Evolutionary conservation across 1,284 basidiomycete species (phyloP).

Genomic region (Trichosporon ovoides): DNA sequence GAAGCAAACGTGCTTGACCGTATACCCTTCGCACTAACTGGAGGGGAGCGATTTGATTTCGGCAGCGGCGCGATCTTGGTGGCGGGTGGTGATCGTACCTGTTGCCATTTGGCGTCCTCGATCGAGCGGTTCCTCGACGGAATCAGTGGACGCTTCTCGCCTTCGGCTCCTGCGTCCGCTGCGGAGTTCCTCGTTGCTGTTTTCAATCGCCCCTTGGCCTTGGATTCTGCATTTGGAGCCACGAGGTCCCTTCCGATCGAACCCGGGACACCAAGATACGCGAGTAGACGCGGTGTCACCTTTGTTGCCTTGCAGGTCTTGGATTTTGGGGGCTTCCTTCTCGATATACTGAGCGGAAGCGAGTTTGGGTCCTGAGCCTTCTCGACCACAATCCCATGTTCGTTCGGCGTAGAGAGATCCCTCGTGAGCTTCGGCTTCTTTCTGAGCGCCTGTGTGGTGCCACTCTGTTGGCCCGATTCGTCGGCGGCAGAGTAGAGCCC

Average conservation of each 20-base stretch:
- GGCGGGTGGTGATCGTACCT: neutral
- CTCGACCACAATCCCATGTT: neutral
- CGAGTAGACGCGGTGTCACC: neutral
- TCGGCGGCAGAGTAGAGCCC: neutral
- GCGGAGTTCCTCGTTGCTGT: too few relatives aligned
- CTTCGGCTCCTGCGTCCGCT: too few relatives aligned
- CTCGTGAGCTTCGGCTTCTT: neutral
- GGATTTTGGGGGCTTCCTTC: too few relatives aligned
- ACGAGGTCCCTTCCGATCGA: neutral
- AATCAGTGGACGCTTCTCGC: too few relatives aligned
- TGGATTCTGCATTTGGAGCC: neutral
- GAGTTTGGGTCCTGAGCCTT: neutral
- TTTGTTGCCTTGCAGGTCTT: neutral
- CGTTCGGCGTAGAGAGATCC: neutral
- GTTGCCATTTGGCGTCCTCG: too few relatives aligned
- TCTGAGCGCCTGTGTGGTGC: neutral
- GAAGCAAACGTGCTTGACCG: conserved; percentile 23
- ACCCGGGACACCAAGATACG: neutral
- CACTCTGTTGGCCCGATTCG: neutral
- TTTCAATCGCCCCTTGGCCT: too few relatives aligned
- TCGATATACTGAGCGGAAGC: neutral
- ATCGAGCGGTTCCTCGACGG: too few relatives aligned
- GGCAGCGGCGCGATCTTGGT: neutral
- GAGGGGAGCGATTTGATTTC: neutral
- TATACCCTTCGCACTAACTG: conserved; percentile 12